These are phyloP conservation scores for Lentinula edodes DNA, from an alignment of 768 basidiomycete genomes.

Conservation along the genomic window DNA sequence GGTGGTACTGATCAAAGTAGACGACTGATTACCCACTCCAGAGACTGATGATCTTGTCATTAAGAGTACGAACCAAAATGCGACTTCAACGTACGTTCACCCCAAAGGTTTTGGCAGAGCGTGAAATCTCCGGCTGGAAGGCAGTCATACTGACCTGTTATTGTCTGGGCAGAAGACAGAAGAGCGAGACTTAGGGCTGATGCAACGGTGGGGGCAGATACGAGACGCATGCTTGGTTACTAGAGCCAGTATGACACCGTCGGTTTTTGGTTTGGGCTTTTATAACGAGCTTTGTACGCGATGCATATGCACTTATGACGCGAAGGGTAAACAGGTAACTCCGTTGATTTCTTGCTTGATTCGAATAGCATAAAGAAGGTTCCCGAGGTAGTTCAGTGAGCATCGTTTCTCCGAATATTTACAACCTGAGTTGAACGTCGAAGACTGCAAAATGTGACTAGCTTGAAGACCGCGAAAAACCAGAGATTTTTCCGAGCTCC, in stretches of 20 bases:
- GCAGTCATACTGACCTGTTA: conserved; percentile 41
- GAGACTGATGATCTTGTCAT: conserved; percentile 18
- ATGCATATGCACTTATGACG: neutral
- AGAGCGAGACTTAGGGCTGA: conserved; percentile 5
- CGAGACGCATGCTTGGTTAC: neutral
- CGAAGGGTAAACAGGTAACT: neutral
- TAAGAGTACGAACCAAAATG: neutral
- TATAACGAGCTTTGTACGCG: neutral
- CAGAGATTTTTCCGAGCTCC: neutral
- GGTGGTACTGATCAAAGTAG: conserved; percentile 36
- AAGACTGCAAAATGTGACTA: neutral
- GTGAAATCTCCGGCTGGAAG: conserved; percentile 39
- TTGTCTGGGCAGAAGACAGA: conserved; percentile 27
- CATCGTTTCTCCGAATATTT: neutral
- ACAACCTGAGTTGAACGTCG: neutral
- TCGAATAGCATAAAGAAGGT: neutral
- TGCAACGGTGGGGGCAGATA: neutral
- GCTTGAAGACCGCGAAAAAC: neutral
- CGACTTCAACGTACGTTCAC: conserved; percentile 25
- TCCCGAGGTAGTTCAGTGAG: neutral
- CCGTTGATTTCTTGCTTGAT: too few species aligned
- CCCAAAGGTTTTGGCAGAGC: conserved; percentile 58
- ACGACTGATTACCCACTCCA: conserved; percentile 44
- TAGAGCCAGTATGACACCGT: neutral
- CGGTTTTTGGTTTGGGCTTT: neutral